These are phyloP conservation scores for Thuidium tamariscinum DNA, from an alignment of 225 moss, liverwort and hornwort species.

Conservation along the genomic window DNA sequence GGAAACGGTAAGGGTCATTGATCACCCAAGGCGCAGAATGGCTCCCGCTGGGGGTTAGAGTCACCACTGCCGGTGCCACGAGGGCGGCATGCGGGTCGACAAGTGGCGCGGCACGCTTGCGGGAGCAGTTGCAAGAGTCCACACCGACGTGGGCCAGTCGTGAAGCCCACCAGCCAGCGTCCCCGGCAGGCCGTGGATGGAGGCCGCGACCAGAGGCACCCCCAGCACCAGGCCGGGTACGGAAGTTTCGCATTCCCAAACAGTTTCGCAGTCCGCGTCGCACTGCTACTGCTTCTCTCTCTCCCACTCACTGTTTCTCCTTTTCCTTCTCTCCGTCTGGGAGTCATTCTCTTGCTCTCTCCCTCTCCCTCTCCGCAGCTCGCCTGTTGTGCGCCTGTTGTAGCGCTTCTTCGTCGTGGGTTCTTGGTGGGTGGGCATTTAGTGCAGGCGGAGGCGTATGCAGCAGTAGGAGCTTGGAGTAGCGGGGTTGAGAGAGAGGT, in stretches of 20 bases:
- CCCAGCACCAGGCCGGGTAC: not conserved
- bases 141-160: slow-evolving; percentile 32
- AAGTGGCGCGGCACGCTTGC: slow-evolving; percentile 16
- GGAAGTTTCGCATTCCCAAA: slow-evolving; percentile 21
- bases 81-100: slow-evolving; percentile 18
- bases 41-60: not conserved
- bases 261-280: slow-evolving; percentile 1
- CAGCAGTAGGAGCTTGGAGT: not conserved
- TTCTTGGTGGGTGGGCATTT: not conserved
- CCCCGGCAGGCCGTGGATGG: not conserved
- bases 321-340: not conserved
- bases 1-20: not conserved
- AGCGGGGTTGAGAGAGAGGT: not conserved
- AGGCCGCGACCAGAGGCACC: not conserved
- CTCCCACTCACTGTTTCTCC: not conserved
- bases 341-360: not conserved
- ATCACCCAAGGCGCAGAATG: not conserved
- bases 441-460: not conserved
- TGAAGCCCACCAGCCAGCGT: not conserved
- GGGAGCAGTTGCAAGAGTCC: slow-evolving; percentile 26
- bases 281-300: not conserved
- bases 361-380: too few relatives aligned
- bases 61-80: slow-evolving; percentile 1
- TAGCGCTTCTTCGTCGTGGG: not conserved
- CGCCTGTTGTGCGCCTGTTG: not conserved